phyloP scores from a whole-genome alignment of 495 filamentous ascomycete genomes.

The Cercophora newfieldiana region DNA sequence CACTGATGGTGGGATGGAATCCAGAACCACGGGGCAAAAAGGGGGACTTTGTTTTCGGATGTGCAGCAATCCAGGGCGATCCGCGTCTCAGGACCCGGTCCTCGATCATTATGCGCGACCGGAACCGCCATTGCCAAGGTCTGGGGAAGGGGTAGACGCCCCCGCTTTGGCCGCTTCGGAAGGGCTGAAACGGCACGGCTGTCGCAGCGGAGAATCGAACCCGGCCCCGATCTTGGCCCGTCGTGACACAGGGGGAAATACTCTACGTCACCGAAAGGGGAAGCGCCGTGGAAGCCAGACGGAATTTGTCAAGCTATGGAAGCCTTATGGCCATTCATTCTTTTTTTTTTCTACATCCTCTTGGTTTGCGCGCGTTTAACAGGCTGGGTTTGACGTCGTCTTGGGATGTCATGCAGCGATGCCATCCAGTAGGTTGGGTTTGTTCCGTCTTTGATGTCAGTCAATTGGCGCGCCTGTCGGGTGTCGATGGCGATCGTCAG shows the following conservation, averaged over 20 bases:
- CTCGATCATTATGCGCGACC: background rate
- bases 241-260: background rate
- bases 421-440: background rate
- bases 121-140: background rate
- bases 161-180: slow-evolving; percentile 4
- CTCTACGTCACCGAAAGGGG: background rate
- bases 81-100: slow-evolving; percentile 6
- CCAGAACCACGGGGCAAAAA: background rate
- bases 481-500: background rate
- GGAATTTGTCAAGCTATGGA: background rate
- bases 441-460: background rate
- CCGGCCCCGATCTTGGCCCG: background rate
- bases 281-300: background rate
- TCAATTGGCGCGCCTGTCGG: background rate
- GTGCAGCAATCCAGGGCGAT: background rate
- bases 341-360: background rate
- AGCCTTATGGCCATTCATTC: background rate
- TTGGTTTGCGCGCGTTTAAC: background rate
- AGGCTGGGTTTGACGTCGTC: too few species aligned
- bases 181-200: background rate
- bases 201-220: background rate
- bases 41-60: background rate
- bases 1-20: background rate
- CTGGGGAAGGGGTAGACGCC: background rate
- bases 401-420: background rate